A percentile compares a stretch with the other conserved stretches of the same genome.
phyloP scores from a whole-genome alignment of 768 basidiomycete species.

The Vararia minispora region DNA sequence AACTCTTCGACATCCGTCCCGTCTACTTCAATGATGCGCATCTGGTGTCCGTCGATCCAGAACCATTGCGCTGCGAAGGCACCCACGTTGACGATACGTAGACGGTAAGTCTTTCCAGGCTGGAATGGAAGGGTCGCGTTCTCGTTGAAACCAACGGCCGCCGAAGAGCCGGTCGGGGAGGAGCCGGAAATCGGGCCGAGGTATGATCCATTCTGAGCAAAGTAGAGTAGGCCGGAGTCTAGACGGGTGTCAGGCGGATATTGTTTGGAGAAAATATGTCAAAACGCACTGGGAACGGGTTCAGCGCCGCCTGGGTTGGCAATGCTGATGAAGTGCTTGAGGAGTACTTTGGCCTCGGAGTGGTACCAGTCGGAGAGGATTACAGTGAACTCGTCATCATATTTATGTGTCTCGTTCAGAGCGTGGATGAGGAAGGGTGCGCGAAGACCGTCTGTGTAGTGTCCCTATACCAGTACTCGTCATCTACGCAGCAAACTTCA shows the following conservation, averaged over 20 bases:
- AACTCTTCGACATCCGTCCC: conserved; percentile 76
- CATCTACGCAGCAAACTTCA: neutral
- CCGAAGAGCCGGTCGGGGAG: conserved; percentile 32
- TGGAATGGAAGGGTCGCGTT: conserved; percentile 78
- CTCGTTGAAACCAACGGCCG: conserved; percentile 72
- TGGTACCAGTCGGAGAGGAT: conserved; percentile 93
- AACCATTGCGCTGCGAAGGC: conserved; percentile 71
- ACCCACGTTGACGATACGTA: conserved; percentile 78
- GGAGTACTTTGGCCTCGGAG: conserved; percentile 48
- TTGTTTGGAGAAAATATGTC: neutral
- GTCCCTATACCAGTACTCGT: conserved; percentile 37
- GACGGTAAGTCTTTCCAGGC: conserved; percentile 82
- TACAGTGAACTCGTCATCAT: conserved; percentile 88
- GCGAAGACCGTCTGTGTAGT: conserved; percentile 92
- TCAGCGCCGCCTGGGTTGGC: conserved; percentile 79
- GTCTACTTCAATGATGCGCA: conserved; percentile 77
- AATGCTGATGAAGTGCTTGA: conserved; percentile 56
- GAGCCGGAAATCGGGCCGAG: conserved; percentile 45
- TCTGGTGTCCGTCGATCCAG: conserved; percentile 83
- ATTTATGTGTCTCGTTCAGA: conserved; percentile 48
- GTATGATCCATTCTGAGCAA: conserved; percentile 65
- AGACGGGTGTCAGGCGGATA: neutral
- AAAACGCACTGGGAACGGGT: conserved; percentile 64
- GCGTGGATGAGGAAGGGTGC: conserved; percentile 75
- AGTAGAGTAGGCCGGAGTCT: conserved; percentile 82